A percentile compares a stretch with the other conserved stretches of the same genome.
Evolutionary conservation across 345 rosid species (phyloP).

Genomic region (Lagerstroemia speciosa): DNA sequence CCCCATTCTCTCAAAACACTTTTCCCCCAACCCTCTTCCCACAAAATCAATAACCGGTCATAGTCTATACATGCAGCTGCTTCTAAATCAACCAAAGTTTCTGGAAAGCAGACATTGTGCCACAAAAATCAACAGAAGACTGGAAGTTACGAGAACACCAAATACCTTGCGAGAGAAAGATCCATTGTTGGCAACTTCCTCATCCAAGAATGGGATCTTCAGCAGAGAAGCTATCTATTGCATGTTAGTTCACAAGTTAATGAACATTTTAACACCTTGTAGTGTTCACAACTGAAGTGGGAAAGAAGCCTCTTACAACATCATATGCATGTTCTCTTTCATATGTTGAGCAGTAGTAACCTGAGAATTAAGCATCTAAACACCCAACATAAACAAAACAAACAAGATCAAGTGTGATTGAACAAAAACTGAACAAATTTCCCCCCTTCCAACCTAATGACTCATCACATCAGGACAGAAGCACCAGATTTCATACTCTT

Average conservation of each 20-base stretch:
- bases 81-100: not conserved
- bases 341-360: slow-evolving; percentile 62
- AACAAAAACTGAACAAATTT: not conserved
- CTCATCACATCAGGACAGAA: not conserved
- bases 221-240: slow-evolving; percentile 64
- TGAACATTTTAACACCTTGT: not conserved
- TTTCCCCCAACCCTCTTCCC: not conserved
- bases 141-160: not conserved
- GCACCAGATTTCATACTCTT: not conserved
- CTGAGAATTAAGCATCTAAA: slow-evolving; percentile 72
- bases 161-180: slow-evolving; percentile 68
- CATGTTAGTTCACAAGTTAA: slow-evolving; percentile 2
- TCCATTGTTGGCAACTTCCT: slow-evolving; percentile 56
- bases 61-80: not conserved
- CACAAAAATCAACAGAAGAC: not conserved
- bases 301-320: slow-evolving; percentile 35
- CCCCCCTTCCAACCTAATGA: not conserved
- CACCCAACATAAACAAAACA: slow-evolving; percentile 5
- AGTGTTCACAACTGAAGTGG: not conserved
- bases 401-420: too few species aligned
- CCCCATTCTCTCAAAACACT: not conserved
- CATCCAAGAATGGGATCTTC: slow-evolving; percentile 82
- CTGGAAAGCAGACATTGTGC: not conserved
- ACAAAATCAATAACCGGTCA: not conserved
- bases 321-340: slow-evolving; percentile 81